Base-by-base conservation (phyloP, 805 yeast genomes). In the Lipomyces orientalis region DNA sequence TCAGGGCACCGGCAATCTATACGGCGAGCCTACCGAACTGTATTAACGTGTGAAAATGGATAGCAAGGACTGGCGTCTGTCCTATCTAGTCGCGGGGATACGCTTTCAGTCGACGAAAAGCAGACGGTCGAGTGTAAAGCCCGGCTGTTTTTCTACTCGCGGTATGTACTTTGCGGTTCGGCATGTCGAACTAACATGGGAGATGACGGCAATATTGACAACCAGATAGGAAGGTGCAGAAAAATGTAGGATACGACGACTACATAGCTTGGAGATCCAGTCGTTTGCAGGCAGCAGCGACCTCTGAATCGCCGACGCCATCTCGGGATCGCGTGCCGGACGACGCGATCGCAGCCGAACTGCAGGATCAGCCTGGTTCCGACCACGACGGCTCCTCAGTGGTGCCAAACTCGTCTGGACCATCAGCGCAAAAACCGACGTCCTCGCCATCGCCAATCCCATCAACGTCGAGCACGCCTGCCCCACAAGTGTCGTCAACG, bases 261-360 rank as follows among this genome's bases (percentile, higher is more conserved):
- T 67, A 64, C 54, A 51, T 65, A 6, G 62, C 63, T 14, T 64
- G 71, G 71, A 54, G 64, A 58, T 55, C 25, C 9, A 34, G 54
- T 14, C 58, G 8, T 33, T 34, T 16, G n/a, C 31, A 39, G 49
- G 56, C 29, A 43, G 56, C 29, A 43, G 58, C 62, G 58, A n/a
- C 51, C 22, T n/a, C 52, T 16, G 61, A 34, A 25, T 25, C 34
- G 37, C 5, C 29, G 19, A 9, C 19, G 22, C 16, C 12, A 19
- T n/a, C 49, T 6, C 1, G 19, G n/a, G 22, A 16, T 1, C 22
- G 10, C 5, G 49, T 43, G n/a, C n/a, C 49, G 6, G 7, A 52
- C 9, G 52, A 37, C 12, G 49, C 12, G 33, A 9, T 58, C 60
- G 22, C 12, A 56, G 22, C 12, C 49, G 34, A 46, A 29, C n/a